These are phyloP conservation scores for Spinellus fusiger DNA, from an alignment of 192 early-diverging fungal genomes.

Conservation along the genomic window DNA sequence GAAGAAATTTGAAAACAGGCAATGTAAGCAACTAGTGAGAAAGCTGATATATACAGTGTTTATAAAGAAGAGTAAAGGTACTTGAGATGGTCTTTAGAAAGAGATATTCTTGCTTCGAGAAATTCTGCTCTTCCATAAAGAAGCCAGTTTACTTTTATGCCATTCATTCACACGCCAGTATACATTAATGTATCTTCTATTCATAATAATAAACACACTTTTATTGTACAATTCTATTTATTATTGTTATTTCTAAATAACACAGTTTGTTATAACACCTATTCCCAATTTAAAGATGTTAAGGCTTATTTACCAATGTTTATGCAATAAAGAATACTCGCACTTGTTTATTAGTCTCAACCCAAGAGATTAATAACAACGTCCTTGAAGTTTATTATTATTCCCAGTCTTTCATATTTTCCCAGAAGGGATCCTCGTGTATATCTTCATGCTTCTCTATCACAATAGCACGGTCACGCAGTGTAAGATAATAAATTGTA, in stretches of 20 bases:
- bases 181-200: not conserved
- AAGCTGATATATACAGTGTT: too few relatives aligned
- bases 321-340: too few relatives aligned
- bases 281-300: not conserved
- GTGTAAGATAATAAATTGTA: conserved; percentile 43
- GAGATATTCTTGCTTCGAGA: too few relatives aligned
- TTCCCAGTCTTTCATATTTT: conserved; percentile 11
- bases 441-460: conserved; percentile 13
- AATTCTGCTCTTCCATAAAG: too few relatives aligned
- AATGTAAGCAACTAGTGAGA: too few relatives aligned
- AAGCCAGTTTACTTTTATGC: too few relatives aligned
- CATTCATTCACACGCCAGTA: not conserved
- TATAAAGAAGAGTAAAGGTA: too few relatives aligned
- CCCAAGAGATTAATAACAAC: not conserved
- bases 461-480: conserved; percentile 8
- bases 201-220: not conserved
- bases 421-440: conserved; percentile 22
- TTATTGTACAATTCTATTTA: not conserved
- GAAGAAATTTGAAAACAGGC: too few relatives aligned
- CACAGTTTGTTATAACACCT: too few relatives aligned
- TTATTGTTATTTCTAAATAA: not conserved
- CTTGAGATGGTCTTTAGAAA: too few relatives aligned
- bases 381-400: not conserved
- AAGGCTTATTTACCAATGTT: not conserved
- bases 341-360: not conserved